Base-by-base conservation (phyloP, 768 basidiomycete species). In the Amanita pallidorosea region DNA sequence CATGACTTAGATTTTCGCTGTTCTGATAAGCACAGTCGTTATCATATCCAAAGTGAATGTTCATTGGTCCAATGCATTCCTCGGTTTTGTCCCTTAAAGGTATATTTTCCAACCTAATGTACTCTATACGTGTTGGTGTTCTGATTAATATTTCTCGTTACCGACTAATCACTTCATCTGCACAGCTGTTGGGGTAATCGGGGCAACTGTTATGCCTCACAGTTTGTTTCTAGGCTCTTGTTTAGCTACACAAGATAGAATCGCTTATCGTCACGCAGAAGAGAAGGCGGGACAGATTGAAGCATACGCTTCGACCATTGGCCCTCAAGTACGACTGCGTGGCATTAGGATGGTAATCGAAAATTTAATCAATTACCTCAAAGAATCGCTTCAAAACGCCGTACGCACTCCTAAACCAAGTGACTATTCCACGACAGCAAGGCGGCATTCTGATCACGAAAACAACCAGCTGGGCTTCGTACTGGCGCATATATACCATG, bases 171-270 rank as follows among this genome's bases (percentile, higher is more conserved):
- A 27, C 35, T 31, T 48, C 23, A 2, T 15, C 11, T 6, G 8
- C 7, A 37, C 54, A 82, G 80, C 82, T 27, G 78, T 86, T 49
- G 85, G 85, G 34, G 81, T 89, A 45, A 60, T 87, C 1, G 84
- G 86, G 27, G 89, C 90, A 1, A 96, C 90, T 2, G 83, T 92
- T 53, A 94, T 94, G 92, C 92, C 92, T 0, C 92, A 94, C 63
- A 85, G 84, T 53, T 71, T 96, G n/a, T 92, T 88, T 70, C 72
- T 96, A 13, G 93, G 92, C 5, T 90, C 88, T 2, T 79, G 81
- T 27, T 77, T 96, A 4, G 84, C 90, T 2, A 91, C 88, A 0
- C 87, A 92, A 61, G 83, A 92, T 52, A 71, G 92, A 41, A 59
- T 89, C 12, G 67, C 69, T 1, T 65, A 65, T 34, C 62, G 64